Evolutionary conservation across 1,284 basidiomycete genomes (phyloP).

Genomic region (Marasmius sp.): DNA sequence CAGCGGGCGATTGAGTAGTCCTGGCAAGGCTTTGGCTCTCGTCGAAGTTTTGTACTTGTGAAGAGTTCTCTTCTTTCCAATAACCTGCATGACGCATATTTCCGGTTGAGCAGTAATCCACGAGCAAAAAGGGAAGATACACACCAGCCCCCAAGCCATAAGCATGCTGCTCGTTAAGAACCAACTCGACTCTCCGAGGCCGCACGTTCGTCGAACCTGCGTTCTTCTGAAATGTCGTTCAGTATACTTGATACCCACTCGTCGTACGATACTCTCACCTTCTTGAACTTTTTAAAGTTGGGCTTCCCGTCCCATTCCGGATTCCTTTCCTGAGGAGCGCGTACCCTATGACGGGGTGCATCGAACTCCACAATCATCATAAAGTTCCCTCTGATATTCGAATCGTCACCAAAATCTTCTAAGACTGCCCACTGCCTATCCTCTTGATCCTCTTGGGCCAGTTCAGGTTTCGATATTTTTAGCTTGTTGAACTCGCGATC

Average conservation of each 20-base stretch:
- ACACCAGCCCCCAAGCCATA: slow-evolving; percentile 56
- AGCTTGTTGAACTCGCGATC: slow-evolving; percentile 86
- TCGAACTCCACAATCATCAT: slow-evolving; percentile 82
- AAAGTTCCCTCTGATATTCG: slow-evolving; percentile 74
- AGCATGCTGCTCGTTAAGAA: slow-evolving; percentile 52
- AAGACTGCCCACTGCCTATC: slow-evolving; percentile 65
- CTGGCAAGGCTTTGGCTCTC: not conserved
- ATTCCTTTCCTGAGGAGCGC: slow-evolving; percentile 20
- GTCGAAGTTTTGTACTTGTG: not conserved
- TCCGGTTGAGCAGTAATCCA: not conserved
- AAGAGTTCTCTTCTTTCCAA: slow-evolving; percentile 4
- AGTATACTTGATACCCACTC: not conserved
- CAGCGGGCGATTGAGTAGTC: not conserved
- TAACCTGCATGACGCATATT: slow-evolving; percentile 28
- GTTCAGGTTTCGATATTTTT: slow-evolving; percentile 70
- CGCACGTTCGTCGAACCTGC: slow-evolving; percentile 11
- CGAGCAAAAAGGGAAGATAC: slow-evolving; percentile 11
- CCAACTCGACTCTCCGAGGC: slow-evolving; percentile 47
- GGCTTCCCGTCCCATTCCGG: slow-evolving; percentile 58
- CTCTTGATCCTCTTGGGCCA: slow-evolving; percentile 36
- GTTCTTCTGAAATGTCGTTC: not conserved
- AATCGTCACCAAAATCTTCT: slow-evolving; percentile 73
- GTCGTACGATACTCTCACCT: slow-evolving; percentile 41
- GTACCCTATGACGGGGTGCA: slow-evolving; percentile 25
- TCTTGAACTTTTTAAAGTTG: slow-evolving; percentile 89